A percentile compares a stretch with the other conserved stretches of the same genome.
phyloP scores from a whole-genome alignment of 2,329 filamentous ascomycete genomes.

The Verticillium dahliae region DNA sequence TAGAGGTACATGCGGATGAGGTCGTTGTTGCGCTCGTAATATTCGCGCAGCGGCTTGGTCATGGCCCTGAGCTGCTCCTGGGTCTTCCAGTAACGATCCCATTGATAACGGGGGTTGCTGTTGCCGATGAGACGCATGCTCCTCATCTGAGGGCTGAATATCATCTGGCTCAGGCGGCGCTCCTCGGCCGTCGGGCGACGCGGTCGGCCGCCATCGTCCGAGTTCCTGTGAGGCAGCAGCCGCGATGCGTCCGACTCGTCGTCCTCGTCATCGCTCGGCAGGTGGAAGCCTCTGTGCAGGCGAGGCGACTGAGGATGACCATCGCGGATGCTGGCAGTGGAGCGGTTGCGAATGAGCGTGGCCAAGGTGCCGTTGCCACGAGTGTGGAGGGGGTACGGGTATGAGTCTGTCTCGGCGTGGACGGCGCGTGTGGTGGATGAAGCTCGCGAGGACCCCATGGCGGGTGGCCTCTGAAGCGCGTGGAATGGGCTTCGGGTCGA shows the following conservation, averaged over 20 bases:
- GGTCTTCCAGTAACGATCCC: constrained; percentile 81
- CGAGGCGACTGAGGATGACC: neutral
- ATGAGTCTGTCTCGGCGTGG: constrained; percentile 35
- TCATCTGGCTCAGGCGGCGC: constrained; percentile 50
- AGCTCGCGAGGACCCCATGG: constrained; percentile 1
- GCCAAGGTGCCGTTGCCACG: constrained; percentile 24
- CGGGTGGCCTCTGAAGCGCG: neutral
- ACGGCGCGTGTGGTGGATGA: neutral
- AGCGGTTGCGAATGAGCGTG: constrained; percentile 41
- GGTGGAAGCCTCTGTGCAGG: neutral
- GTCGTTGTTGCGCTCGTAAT: constrained; percentile 85
- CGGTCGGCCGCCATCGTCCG: constrained; percentile 28
- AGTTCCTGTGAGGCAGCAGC: neutral
- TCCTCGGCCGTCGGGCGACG: constrained; percentile 44
- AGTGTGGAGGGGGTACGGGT: constrained; percentile 50
- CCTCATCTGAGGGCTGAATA: constrained; percentile 66
- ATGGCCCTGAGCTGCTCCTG: constrained; percentile 67
- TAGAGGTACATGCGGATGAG: constrained; percentile 89
- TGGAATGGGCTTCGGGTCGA: neutral
- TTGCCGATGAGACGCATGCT: constrained; percentile 85
- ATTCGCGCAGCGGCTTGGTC: constrained; percentile 70
- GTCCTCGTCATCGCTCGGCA: neutral
- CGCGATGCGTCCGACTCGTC: constrained; percentile 1
- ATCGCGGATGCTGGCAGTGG: constrained; percentile 3
- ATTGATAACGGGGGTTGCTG: constrained; percentile 77